phyloP scores from a whole-genome alignment of 2,329 filamentous ascomycete genomes.

The Cytospora chrysosperma region DNA sequence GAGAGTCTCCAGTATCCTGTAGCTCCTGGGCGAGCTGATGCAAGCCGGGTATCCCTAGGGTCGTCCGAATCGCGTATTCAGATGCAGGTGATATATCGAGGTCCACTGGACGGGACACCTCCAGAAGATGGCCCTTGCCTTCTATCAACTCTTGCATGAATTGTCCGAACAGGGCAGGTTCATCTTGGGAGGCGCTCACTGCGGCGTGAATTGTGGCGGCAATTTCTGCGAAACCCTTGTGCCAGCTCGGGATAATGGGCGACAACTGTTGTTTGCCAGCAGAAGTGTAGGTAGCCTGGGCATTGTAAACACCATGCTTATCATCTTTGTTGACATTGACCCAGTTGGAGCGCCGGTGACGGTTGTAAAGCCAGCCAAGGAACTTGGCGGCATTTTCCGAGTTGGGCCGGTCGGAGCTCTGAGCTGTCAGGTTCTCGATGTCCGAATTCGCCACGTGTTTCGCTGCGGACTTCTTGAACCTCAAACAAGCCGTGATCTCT shows the following conservation, averaged over 20 bases:
- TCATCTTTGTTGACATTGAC: not conserved
- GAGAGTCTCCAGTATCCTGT: not conserved
- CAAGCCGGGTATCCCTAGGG: not conserved
- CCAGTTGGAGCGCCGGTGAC: not conserved
- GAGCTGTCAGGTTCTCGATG: not conserved
- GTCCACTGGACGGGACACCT: not conserved
- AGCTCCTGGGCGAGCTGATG: not conserved
- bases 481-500: not conserved
- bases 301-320: not conserved
- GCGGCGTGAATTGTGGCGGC: not conserved
- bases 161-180: not conserved
- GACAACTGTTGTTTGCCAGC: not conserved
- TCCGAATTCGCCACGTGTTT: not conserved
- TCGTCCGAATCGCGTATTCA: not conserved
- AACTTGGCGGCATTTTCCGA: not conserved
- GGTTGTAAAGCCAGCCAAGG: not conserved
- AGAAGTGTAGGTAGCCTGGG: not conserved
- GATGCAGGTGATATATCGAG: not conserved
- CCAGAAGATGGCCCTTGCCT: not conserved
- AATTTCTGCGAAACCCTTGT: not conserved
- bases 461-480: not conserved
- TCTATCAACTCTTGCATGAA: not conserved
- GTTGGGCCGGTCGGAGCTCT: not conserved
- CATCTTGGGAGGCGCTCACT: not conserved
- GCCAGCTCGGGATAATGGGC: not conserved